A percentile compares a stretch with the other conserved stretches of the same genome.
phyloP scores from a whole-genome alignment of 257 asterid species.

The Solanum bukasovii region DNA sequence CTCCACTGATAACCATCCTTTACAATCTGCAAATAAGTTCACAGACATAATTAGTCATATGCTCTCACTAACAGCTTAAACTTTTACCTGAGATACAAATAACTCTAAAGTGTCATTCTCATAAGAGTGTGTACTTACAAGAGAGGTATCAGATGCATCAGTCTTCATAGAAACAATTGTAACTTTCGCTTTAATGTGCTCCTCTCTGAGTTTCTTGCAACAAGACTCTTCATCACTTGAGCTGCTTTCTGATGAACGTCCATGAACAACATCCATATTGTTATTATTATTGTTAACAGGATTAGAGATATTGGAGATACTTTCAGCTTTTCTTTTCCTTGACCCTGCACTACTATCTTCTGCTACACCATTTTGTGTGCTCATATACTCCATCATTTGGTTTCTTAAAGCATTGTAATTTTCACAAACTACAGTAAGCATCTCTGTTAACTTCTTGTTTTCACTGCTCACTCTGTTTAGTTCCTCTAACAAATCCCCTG shows the following conservation, averaged over 20 bases:
- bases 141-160: conserved; percentile 78
- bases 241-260: conserved; percentile 47
- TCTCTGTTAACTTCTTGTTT: conserved; percentile 69
- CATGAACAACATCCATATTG: background rate
- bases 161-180: conserved; percentile 44
- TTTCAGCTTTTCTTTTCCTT: conserved; percentile 59
- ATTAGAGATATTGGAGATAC: conserved; percentile 6
- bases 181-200: conserved; percentile 44
- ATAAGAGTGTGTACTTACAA: conserved; percentile 34
- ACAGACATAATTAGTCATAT: background rate
- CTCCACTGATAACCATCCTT: conserved; percentile 96
- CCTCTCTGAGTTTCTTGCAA: conserved; percentile 48
- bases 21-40: conserved; percentile 41
- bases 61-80: background rate
- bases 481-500: conserved; percentile 57
- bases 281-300: conserved; percentile 1
- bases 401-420: conserved; percentile 50
- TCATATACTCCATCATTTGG: conserved; percentile 43
- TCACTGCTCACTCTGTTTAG: conserved; percentile 68
- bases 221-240: conserved; percentile 70
- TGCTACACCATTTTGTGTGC: conserved; percentile 11
- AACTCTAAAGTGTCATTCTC: background rate
- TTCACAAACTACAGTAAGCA: conserved; percentile 65
- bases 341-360: conserved; percentile 11
- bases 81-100: background rate